Evolutionary conservation across 1,284 basidiomycete genomes (phyloP).

Genomic region (Porodaedalea pini): DNA sequence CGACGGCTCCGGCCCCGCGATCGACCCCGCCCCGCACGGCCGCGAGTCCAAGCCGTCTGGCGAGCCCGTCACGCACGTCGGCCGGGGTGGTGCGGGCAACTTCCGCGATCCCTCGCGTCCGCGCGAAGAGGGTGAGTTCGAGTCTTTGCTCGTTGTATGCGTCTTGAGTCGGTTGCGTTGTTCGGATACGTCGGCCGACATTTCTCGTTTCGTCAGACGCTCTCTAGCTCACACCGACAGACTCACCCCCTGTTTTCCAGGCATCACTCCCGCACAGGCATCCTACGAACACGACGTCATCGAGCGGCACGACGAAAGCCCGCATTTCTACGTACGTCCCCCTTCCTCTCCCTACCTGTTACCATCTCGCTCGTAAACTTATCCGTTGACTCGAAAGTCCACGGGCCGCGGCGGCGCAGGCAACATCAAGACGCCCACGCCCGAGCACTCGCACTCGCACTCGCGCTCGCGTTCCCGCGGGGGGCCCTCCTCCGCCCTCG

Average conservation of each 20-base stretch:
- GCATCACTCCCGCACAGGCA: not conserved
- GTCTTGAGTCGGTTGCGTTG: not conserved
- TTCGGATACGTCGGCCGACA: not conserved
- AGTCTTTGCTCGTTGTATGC: slow-evolving; percentile 20
- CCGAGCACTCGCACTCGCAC: slow-evolving; percentile 23
- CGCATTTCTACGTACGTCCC: slow-evolving; percentile 7
- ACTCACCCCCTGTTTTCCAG: not conserved
- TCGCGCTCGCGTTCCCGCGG: slow-evolving; percentile 13
- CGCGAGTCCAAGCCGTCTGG: slow-evolving; percentile 44
- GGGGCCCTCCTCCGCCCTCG: not conserved
- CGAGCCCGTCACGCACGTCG: slow-evolving; percentile 50
- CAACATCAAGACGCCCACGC: slow-evolving; percentile 45
- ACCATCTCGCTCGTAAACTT: not conserved
- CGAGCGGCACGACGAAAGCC: slow-evolving; percentile 9
- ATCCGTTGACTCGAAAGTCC: slow-evolving; percentile 38
- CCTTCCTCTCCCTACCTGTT: not conserved
- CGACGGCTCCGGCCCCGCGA: slow-evolving; percentile 33
- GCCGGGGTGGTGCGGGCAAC: slow-evolving; percentile 77
- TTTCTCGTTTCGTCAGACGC: not conserved
- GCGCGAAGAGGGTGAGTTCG: slow-evolving; percentile 27
- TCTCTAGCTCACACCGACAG: too few species aligned
- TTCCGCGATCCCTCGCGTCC: slow-evolving; percentile 66
- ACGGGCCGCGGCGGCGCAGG: slow-evolving; percentile 68
- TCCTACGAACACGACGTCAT: slow-evolving; percentile 9
- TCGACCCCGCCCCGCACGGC: slow-evolving; percentile 44